Conservation (phyloP, 1,284 basidiomycete genomes). For the Ustilago nuda region DNA sequence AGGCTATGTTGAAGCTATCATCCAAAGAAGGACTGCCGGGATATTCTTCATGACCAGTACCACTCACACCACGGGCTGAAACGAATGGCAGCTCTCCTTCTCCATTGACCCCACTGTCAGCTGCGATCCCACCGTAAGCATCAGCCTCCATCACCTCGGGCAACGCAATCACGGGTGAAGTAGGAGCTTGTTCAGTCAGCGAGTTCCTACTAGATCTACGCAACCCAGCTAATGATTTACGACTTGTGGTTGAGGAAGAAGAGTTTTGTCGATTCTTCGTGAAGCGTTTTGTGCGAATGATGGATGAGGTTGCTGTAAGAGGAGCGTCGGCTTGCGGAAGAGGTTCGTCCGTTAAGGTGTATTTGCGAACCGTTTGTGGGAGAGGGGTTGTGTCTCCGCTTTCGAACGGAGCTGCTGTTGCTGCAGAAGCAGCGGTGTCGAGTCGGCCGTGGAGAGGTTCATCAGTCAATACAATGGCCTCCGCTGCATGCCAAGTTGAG, state of each 20-base stretch:
- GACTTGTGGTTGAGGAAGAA: slow-evolving; percentile 15
- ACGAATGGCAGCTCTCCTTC: too few species aligned
- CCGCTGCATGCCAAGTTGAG: slow-evolving; percentile 1
- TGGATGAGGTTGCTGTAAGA: neutral
- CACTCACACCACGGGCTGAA: too few species aligned
- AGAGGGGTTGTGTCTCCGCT: neutral
- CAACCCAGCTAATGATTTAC: slow-evolving; percentile 22
- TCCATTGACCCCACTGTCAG: too few species aligned
- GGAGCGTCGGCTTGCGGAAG: neutral
- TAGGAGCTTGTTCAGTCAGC: slow-evolving; percentile 8
- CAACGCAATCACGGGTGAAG: slow-evolving; percentile 10
- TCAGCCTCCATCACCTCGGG: slow-evolving; percentile 19
- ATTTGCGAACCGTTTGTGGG: slow-evolving; percentile 22
- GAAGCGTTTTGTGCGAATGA: slow-evolving; percentile 37
- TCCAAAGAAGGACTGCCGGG: neutral
- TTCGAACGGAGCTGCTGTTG: neutral
- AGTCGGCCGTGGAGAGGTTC: neutral
- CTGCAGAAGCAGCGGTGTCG: neutral
- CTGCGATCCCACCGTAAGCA: slow-evolving; percentile 16
- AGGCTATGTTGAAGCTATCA: neutral
- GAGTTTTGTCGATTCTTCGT: slow-evolving; percentile 26
- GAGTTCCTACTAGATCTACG: slow-evolving; percentile 17
- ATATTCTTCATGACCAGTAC: neutral
- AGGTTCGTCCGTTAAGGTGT: slow-evolving; percentile 37
- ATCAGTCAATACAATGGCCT: neutral